A percentile compares a stretch with the other conserved stretches of the same genome.
Conservation (phyloP, 352 stramenopile genomes). For the Globisporangium sylvaticum region DNA sequence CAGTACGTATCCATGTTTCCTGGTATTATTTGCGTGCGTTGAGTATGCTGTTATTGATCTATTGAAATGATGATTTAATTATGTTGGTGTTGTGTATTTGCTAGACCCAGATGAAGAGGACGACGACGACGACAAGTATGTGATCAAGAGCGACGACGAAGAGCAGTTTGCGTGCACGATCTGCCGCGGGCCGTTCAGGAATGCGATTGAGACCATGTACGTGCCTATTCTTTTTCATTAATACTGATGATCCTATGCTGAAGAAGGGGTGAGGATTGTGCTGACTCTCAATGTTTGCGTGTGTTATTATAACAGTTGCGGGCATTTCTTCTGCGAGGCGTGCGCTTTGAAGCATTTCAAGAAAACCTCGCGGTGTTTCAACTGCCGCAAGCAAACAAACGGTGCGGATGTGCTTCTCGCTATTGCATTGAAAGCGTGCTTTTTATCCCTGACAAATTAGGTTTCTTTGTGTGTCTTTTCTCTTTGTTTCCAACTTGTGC, state of each 20-base stretch:
- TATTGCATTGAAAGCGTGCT: too few species aligned
- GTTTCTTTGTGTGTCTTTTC: too few species aligned
- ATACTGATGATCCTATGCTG: neutral
- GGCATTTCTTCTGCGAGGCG: constrained; percentile 95
- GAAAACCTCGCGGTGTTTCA: constrained; percentile 87
- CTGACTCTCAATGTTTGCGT: neutral
- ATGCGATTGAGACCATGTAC: constrained; percentile 92
- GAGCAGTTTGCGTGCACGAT: constrained; percentile 95
- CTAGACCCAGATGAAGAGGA: constrained; percentile 43
- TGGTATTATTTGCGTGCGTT: constrained; percentile 2
- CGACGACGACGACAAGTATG: constrained; percentile 66
- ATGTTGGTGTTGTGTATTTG: neutral
- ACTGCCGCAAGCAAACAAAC: constrained; percentile 94
- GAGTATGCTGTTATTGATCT: neutral
- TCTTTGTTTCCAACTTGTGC: too few species aligned
- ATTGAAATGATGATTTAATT: neutral
- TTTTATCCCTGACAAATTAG: too few species aligned
- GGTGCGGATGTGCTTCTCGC: constrained; percentile 24
- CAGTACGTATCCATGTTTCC: constrained; percentile 25
- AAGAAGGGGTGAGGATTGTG: neutral
- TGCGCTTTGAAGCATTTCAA: constrained; percentile 89
- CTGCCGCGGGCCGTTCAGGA: constrained; percentile 89
- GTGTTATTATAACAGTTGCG: constrained; percentile 54
- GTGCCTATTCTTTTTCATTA: constrained; percentile 10
- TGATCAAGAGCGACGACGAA: constrained; percentile 58